A percentile compares a stretch with the other conserved stretches of the same genome.
phyloP scores from a whole-genome alignment of 805 yeast species.

The Ogataea methylovora region DNA sequence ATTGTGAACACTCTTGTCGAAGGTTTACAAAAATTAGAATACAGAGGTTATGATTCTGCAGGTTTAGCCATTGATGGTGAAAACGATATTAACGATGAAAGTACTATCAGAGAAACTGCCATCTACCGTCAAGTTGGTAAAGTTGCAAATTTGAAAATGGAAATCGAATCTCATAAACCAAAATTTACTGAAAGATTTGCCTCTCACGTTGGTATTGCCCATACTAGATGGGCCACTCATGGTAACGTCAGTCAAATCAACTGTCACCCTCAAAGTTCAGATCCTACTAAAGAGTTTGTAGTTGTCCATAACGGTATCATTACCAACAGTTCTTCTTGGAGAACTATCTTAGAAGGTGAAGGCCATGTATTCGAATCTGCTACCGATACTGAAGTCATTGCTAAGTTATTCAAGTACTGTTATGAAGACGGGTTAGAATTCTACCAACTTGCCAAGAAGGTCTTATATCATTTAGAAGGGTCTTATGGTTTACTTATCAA shows the following conservation, averaged over 20 bases:
- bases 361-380: conserved; percentile 84
- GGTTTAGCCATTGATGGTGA: conserved; percentile 96
- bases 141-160: conserved; percentile 70
- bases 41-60: conserved; percentile 97
- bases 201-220: conserved; percentile 94
- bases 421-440: conserved; percentile 77
- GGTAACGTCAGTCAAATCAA: conserved; percentile 82
- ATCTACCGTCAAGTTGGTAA: conserved; percentile 87
- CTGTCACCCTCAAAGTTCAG: conserved; percentile 97
- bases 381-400: conserved; percentile 97
- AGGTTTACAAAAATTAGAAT: conserved; percentile 80
- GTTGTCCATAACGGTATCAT: conserved; percentile 98
- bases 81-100: conserved; percentile 26
- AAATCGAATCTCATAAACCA: conserved; percentile 43
- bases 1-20: conserved; percentile 84
- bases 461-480: conserved; percentile 89
- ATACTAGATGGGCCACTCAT: conserved; percentile 99
- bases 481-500: conserved; percentile 94
- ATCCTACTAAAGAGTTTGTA: conserved; percentile 71
- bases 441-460: conserved; percentile 87
- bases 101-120: conserved; percentile 49
- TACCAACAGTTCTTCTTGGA: conserved; percentile 89
- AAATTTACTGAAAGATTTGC: conserved; percentile 60
- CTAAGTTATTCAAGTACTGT: conserved; percentile 86
- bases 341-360: conserved; percentile 69